phyloP scores from a whole-genome alignment of 768 basidiomycete genomes.

The Plicaturopsis crispa region DNA sequence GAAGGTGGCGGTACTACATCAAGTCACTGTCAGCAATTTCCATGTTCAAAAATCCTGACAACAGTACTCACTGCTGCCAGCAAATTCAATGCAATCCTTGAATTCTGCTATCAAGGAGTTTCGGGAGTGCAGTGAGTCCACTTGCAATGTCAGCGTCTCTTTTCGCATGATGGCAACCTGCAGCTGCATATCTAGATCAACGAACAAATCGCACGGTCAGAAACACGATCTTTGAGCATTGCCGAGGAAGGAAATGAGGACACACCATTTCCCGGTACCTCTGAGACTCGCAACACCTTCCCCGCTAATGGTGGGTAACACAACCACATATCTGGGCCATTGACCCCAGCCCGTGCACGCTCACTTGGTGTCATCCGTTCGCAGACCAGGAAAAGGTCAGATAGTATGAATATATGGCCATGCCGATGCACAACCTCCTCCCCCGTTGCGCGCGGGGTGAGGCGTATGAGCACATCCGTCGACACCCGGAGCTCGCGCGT shows the following conservation, averaged over 20 bases:
- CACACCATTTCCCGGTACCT: conserved; percentile 54
- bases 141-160: conserved; percentile 67
- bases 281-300: conserved; percentile 75
- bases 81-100: conserved; percentile 79
- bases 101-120: conserved; percentile 65
- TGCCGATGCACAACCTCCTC: conserved; percentile 64
- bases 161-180: conserved; percentile 83
- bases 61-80: conserved; percentile 64
- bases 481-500: conserved; percentile 70
- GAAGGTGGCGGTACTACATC: conserved; percentile 46
- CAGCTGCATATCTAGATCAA: no score
- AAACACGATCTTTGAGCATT: no score
- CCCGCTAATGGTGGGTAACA: conserved; percentile 94
- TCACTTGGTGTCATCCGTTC: conserved; percentile 76
- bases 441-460: conserved; percentile 71
- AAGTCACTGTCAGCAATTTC: no score
- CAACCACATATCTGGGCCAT: conserved; percentile 82
- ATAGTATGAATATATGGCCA: conserved; percentile 85
- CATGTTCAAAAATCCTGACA: no score
- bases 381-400: conserved; percentile 87
- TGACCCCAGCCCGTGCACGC: conserved; percentile 34
- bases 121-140: conserved; percentile 48
- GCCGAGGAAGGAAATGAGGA: conserved; percentile 6
- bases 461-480: conserved; percentile 62
- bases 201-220: no score